phyloP scores from a whole-genome alignment of 2,329 filamentous ascomycete species.

The Monilinia aucupariae region DNA sequence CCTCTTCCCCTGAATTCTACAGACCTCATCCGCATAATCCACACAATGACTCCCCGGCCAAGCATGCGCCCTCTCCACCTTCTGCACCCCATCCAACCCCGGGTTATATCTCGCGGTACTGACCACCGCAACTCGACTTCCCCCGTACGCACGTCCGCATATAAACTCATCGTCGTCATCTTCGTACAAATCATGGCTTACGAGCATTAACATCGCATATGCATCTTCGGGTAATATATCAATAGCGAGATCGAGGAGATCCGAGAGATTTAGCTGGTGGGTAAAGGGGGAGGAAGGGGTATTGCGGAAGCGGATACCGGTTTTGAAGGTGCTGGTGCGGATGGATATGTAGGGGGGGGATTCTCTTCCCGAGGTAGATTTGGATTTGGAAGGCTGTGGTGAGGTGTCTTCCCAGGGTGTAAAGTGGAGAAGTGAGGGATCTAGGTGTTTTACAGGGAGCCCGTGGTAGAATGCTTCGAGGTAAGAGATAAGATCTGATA shows the following conservation, averaged over 20 bases:
- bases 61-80: constrained; percentile 41
- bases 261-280: constrained; percentile 30
- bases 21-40: constrained; percentile 40
- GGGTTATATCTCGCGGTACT: constrained; percentile 59
- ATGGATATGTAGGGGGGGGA: constrained; percentile 3
- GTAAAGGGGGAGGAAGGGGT: constrained; percentile 22
- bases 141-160: constrained; percentile 62
- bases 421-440: constrained; percentile 20
- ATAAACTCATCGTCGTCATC: constrained; percentile 57
- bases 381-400: not conserved
- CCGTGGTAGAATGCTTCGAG: constrained; percentile 30
- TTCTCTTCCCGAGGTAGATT: not conserved
- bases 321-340: constrained; percentile 12
- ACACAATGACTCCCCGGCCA: constrained; percentile 62
- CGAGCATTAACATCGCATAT: constrained; percentile 29
- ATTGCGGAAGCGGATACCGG: constrained; percentile 25
- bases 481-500: constrained; percentile 24
- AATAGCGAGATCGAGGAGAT: constrained; percentile 30
- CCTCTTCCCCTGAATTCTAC: not conserved
- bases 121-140: constrained; percentile 56
- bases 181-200: constrained; percentile 32
- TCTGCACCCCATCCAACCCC: constrained; percentile 38
- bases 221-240: constrained; percentile 28
- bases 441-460: constrained; percentile 26
- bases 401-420: constrained; percentile 16